These are phyloP conservation scores for Phytophthora litchii DNA, from an alignment of 352 stramenopile species.

Conservation along the genomic window DNA sequence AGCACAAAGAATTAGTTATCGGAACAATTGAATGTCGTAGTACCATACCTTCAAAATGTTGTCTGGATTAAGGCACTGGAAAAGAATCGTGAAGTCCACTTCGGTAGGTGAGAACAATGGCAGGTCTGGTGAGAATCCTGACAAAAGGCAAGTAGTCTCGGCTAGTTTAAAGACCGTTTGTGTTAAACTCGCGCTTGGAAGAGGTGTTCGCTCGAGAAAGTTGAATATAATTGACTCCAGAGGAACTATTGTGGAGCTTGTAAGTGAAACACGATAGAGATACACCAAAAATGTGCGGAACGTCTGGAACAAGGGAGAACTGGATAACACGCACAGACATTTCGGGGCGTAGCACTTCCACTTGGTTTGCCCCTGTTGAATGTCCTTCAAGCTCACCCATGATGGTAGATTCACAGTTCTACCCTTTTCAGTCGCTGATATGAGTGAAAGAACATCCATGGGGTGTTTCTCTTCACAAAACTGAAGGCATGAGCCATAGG, in stretches of 20 bases:
- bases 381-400: slow-evolving; percentile 75
- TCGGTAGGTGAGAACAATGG: slow-evolving; percentile 54
- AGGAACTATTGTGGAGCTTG: slow-evolving; percentile 22
- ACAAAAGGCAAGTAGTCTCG: slow-evolving; percentile 43
- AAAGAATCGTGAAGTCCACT: slow-evolving; percentile 74
- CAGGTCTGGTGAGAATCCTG: slow-evolving; percentile 24
- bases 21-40: not conserved
- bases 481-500: slow-evolving; percentile 68
- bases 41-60: slow-evolving; percentile 66
- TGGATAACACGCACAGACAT: slow-evolving; percentile 68
- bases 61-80: slow-evolving; percentile 68
- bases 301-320: slow-evolving; percentile 59
- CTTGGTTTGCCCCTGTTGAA: slow-evolving; percentile 61
- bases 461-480: slow-evolving; percentile 68
- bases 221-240: slow-evolving; percentile 64
- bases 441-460: slow-evolving; percentile 67
- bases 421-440: slow-evolving; percentile 49
- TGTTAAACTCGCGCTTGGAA: slow-evolving; percentile 34
- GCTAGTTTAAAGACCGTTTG: slow-evolving; percentile 52
- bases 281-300: slow-evolving; percentile 51
- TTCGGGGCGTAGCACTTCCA: slow-evolving; percentile 68
- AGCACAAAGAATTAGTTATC: slow-evolving; percentile 2
- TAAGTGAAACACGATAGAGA: slow-evolving; percentile 55
- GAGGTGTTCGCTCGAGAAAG: slow-evolving; percentile 51
- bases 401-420: slow-evolving; percentile 53